Percentiles rank a stretch among this genome's conserved stretches.
These are phyloP conservation scores for Fusarium sp. DNA, from an alignment of 2,329 filamentous ascomycete genomes.

Conservation along the genomic window DNA sequence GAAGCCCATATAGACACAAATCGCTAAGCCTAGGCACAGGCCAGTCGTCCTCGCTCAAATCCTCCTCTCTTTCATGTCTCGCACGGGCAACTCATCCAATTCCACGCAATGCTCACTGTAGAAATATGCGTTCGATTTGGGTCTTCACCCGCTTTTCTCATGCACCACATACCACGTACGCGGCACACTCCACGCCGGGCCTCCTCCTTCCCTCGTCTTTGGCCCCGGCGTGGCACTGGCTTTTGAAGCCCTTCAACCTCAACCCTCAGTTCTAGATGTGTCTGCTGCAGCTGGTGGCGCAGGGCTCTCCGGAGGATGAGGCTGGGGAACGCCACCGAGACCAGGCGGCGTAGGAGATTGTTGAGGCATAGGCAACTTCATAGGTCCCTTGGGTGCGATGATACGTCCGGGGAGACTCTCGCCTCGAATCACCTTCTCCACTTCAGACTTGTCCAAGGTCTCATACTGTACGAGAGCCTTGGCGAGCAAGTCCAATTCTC, in stretches of 20 bases:
- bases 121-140: constrained; percentile 32
- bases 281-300: constrained; percentile 51
- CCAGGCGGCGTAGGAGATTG: constrained; percentile 52
- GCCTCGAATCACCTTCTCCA: constrained; percentile 88
- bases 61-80: constrained; percentile 25
- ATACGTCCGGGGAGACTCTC: constrained; percentile 79
- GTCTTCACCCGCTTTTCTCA: constrained; percentile 30
- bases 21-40: constrained; percentile 24
- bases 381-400: constrained; percentile 64
- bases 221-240: constrained; percentile 5
- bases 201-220: neutral
- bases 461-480: constrained; percentile 94
- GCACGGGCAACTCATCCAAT: constrained; percentile 24
- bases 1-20: constrained; percentile 14
- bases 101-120: constrained; percentile 34
- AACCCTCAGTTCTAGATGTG: constrained; percentile 43
- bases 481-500: constrained; percentile 88
- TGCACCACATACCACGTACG: constrained; percentile 6
- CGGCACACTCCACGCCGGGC: constrained; percentile 20
- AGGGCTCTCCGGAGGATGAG: constrained; percentile 51
- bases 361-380: constrained; percentile 54
- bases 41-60: constrained; percentile 26
- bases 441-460: constrained; percentile 88
- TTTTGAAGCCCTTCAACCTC: constrained; percentile 16
- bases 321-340: constrained; percentile 50